Percentiles rank a stretch among this genome's conserved stretches.
Conservation (phyloP, 2,329 filamentous ascomycete species). For the Xylariaceae sp. region DNA sequence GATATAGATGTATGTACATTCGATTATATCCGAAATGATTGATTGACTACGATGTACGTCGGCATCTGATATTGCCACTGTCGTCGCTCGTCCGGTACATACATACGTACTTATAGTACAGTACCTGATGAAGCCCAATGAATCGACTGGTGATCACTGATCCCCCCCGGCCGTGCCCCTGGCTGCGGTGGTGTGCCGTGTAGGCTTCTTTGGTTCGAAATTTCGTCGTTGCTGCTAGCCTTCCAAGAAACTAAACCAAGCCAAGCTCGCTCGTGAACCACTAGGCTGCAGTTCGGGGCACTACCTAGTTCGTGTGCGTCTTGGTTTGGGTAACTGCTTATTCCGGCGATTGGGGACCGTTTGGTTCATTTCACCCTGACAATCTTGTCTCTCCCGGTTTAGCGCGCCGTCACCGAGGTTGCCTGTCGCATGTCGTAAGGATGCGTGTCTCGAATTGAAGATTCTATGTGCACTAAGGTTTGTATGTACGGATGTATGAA, state of each 20-base stretch:
- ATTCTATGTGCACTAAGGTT: too few species aligned
- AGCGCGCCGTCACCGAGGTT: not conserved
- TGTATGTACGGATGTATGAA: too few species aligned
- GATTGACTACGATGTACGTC: too few species aligned
- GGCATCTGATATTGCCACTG: not conserved
- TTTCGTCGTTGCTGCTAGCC: not conserved
- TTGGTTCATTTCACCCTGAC: conserved; percentile 26
- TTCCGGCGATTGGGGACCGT: conserved; percentile 27
- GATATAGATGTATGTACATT: too few species aligned
- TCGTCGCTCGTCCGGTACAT: too few species aligned
- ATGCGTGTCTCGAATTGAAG: conserved; percentile 13
- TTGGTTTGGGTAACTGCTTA: conserved; percentile 26
- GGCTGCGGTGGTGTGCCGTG: too few species aligned
- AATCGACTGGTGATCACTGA: too few species aligned
- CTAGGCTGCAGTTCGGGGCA: conserved; percentile 18
- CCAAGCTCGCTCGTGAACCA: not conserved
- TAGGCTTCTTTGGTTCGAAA: not conserved
- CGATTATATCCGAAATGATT: not conserved
- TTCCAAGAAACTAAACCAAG: not conserved
- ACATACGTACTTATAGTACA: too few species aligned
- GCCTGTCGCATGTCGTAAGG: conserved; percentile 3
- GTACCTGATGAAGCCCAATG: not conserved
- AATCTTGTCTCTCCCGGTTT: conserved; percentile 12
- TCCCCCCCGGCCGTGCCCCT: not conserved
- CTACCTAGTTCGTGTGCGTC: conserved; percentile 17